These are phyloP conservation scores for Rubroboletus pulcherrimus DNA, from an alignment of 768 basidiomycete species.

Conservation along the genomic window DNA sequence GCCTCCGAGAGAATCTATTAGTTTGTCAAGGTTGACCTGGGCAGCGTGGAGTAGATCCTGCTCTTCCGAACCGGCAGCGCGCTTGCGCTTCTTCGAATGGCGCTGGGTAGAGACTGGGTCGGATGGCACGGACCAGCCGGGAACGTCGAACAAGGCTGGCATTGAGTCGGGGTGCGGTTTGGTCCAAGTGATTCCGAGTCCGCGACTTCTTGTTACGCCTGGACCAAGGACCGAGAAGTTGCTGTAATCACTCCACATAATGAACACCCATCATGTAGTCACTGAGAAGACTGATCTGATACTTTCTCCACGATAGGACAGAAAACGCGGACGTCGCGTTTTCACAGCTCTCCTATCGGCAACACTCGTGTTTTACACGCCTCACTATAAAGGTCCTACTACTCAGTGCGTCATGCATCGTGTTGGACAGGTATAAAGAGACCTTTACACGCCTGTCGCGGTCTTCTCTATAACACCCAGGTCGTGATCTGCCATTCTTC, in stretches of 20 bases:
- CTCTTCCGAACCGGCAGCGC: constrained; percentile 40
- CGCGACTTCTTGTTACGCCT: not conserved
- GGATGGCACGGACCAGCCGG: constrained; percentile 61
- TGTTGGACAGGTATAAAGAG: constrained; percentile 18
- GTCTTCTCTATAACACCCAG: not conserved
- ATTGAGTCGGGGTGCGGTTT: constrained; percentile 8
- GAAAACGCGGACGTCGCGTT: constrained; percentile 22
- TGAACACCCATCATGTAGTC: not conserved
- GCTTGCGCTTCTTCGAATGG: constrained; percentile 47
- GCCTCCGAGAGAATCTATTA: constrained; percentile 47
- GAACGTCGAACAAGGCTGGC: constrained; percentile 55
- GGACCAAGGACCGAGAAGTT: not conserved
- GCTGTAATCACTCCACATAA: not conserved
- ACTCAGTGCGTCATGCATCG: constrained; percentile 10
- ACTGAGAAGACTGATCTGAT: not conserved
- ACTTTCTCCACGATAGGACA: not conserved
- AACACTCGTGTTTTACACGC: constrained; percentile 15
- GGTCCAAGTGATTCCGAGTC: constrained; percentile 8
- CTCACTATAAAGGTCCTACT: not conserved
- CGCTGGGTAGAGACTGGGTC: constrained; percentile 36
- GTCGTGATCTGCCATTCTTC: not conserved
- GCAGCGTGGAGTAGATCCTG: constrained; percentile 36
- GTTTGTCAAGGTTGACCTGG: constrained; percentile 56
- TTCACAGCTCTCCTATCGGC: constrained; percentile 1
- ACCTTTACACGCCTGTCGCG: not conserved